Conservation (phyloP, 2,329 filamentous ascomycete genomes). For the Fusarium metavorans region DNA sequence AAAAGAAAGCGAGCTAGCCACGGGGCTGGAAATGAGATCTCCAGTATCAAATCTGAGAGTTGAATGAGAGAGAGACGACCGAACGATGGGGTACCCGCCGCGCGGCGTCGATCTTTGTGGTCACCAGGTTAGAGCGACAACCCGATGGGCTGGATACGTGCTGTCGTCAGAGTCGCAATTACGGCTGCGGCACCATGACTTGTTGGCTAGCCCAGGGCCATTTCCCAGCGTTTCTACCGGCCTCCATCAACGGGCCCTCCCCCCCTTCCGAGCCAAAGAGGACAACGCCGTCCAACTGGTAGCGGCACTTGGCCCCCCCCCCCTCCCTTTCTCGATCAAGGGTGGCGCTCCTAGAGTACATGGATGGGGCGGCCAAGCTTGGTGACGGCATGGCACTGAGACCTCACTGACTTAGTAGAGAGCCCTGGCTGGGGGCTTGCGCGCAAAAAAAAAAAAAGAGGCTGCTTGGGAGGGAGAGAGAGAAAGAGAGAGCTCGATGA, state of each 20-base stretch:
- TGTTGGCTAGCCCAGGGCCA: background rate
- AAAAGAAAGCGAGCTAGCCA: conserved; percentile 16
- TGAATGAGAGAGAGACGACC: background rate
- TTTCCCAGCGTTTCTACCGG: conserved; percentile 12
- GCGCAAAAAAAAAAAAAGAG: background rate
- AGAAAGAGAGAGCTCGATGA: conserved; percentile 10
- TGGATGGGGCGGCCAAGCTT: conserved; percentile 1
- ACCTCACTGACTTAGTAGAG: conserved; percentile 23
- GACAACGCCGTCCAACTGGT: conserved; percentile 15
- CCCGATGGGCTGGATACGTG: conserved; percentile 23
- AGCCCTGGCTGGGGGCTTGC: conserved; percentile 3
- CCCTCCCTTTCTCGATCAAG: background rate
- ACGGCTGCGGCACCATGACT: background rate
- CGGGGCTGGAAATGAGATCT: conserved; percentile 36
- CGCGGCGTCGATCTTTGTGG: conserved; percentile 6
- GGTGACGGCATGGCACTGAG: conserved; percentile 41
- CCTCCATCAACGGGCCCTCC: conserved; percentile 15
- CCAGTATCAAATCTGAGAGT: conserved; percentile 20
- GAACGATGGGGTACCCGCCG: background rate
- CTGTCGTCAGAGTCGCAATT: conserved; percentile 18
- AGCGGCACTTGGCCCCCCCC: conserved; percentile 36
- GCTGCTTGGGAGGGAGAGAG: background rate
- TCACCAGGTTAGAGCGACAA: conserved; percentile 20
- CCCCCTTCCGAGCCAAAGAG: conserved; percentile 14
- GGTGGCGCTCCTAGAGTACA: conserved; percentile 32